Base-by-base conservation (phyloP, 345 rosid species). In the Hypericum perforatum region DNA sequence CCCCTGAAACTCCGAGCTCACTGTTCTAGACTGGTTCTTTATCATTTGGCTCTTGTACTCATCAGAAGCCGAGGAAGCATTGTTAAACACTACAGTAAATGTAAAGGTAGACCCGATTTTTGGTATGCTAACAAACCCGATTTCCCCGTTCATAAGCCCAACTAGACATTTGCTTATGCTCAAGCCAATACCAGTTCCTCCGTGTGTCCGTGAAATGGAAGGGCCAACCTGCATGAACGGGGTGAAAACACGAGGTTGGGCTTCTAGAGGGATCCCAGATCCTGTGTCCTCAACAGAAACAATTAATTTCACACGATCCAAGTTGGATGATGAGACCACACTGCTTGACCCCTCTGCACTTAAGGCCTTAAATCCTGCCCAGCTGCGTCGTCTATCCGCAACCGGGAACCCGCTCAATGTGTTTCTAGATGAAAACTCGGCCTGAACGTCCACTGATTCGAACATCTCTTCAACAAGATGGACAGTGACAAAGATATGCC, bases 221-320 rank as follows among this genome's bases (percentile, higher is more conserved):
- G 96, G 95, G 49, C 79, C 87, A 8, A 87, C 98, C 70, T 91
- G 98, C 91, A 87, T 81, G 65, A 86, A 91, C 41, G 92, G 98
- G 16, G 95, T 91, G 66, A 91, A 91, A 56, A 87, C 73, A 8
- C 96, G 96, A 51, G 96, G 63, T 53, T 87, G 98, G 13, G 92
- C 87, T 66, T 87, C 87, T 11, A 61, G 39, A 58, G 98, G 98
- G 68, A 91, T 91, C 68, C 98, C 98, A 63, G 55, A 77, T 9
- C 96, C 98, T 8, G 98, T 91, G 70, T 91, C 98, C 70, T 91
- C 98, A 51, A 91, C 98, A 5, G 98, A 91, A 44, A 91, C 77
- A 3, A 91, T 78, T 49, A 91, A 63, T 66, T 79, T 78, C 60
- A 87, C 52, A 11, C 66, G 65, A 54, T 78, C 74, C 37, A 76